Evolutionary conservation across 768 basidiomycete species (phyloP).

Genomic region (Multifurca ochricompacta): DNA sequence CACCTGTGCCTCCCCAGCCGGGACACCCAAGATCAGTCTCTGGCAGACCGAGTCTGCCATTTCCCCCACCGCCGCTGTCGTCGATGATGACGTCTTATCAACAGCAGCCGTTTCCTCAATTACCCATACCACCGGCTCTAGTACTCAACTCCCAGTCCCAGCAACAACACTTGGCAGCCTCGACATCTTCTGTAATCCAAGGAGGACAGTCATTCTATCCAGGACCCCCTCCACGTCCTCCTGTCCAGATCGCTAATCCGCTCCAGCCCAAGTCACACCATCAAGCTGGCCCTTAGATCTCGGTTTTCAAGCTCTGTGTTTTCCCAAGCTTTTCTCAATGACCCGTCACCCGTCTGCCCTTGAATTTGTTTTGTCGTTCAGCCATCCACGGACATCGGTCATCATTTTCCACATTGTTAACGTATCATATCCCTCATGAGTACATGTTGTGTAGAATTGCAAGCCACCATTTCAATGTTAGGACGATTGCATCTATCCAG

Average conservation of each 20-base stretch:
- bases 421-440: constrained; percentile 8
- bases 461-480: constrained; percentile 6
- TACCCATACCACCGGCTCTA: constrained; percentile 8
- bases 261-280: constrained; percentile 6
- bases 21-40: constrained; percentile 24
- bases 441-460: constrained; percentile 13
- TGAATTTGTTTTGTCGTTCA: constrained; percentile 3
- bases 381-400: constrained; percentile 8
- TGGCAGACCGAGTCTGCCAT: constrained; percentile 45
- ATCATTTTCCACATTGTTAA: not conserved
- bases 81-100: constrained; percentile 29
- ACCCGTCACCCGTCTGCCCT: not conserved
- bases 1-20: constrained; percentile 7
- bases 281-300: constrained; percentile 20
- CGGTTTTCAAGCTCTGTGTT: not conserved
- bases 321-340: not conserved
- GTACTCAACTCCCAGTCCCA: constrained; percentile 16
- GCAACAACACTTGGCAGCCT: constrained; percentile 20
- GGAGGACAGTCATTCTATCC: constrained; percentile 24
- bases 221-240: constrained; percentile 27
- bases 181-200: constrained; percentile 23
- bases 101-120: constrained; percentile 25
- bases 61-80: constrained; percentile 29
- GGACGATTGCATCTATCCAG: constrained; percentile 17
- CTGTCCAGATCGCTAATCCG: constrained; percentile 17